A percentile compares a stretch with the other conserved stretches of the same genome.
Conservation (phyloP, 306 rosid genomes). For the Dryas alaskensis region DNA sequence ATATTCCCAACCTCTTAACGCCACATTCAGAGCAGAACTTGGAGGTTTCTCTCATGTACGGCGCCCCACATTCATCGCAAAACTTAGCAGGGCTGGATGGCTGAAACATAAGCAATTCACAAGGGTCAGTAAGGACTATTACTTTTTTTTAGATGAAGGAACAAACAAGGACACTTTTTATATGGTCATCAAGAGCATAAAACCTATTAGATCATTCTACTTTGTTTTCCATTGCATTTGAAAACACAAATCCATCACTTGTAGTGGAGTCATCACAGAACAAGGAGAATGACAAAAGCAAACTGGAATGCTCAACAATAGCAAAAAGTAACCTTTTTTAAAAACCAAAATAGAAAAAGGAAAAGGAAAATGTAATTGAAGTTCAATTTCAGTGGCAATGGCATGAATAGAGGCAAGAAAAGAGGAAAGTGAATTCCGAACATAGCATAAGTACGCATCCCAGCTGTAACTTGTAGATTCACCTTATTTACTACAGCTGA, state of each 20-base stretch:
- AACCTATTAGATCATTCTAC: not conserved
- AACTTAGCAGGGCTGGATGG: constrained; percentile 78
- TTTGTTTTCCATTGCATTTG: not conserved
- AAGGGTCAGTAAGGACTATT: not conserved
- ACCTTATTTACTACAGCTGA: not conserved
- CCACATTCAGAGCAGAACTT: constrained; percentile 95
- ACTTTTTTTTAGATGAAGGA: not conserved
- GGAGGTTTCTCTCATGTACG: constrained; percentile 81
- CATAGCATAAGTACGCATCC: not conserved
- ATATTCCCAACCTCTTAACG: constrained; percentile 76
- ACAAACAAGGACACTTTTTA: not conserved
- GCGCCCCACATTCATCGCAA: constrained; percentile 93
- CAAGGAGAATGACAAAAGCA: not conserved
- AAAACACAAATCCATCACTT: not conserved
- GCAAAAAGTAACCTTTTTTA: too few relatives aligned
- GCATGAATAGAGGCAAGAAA: not conserved
- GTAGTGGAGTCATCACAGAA: not conserved
- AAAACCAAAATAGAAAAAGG: not conserved
- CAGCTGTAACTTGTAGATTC: not conserved
- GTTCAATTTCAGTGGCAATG: not conserved
- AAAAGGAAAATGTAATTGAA: not conserved
- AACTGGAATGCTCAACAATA: not conserved
- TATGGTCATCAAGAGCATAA: not conserved
- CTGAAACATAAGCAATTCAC: constrained; percentile 41
- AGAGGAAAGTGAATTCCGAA: not conserved